Evolutionary conservation across 2,329 filamentous ascomycete genomes (phyloP), one percentile per base, ranked within the genome.

Genomic region (Xylaria sp.): DNA sequence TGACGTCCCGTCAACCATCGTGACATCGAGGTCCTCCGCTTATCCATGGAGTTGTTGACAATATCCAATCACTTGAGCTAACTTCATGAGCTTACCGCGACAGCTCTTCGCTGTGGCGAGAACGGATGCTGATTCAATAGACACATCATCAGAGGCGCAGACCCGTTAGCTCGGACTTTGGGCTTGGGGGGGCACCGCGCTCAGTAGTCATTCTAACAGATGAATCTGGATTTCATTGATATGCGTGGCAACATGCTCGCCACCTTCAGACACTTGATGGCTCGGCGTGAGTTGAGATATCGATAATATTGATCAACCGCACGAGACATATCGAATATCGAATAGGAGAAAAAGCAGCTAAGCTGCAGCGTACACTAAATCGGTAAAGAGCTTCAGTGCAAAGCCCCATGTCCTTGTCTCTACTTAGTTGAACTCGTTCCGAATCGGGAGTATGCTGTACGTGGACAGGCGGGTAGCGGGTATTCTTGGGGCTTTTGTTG

Each of bases 51-150:
- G 54, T 53, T 51, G 43, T 31, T 54, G 43, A 35, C n/a, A 23
- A 44, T 47, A 49, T 48, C 64, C 62, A 66, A 66, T 64, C 62
- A 46, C 29, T 41, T 53, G 21, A 17, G 37, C 54, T 49, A 29
- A 23, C 49, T 48, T 54, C 57, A 29, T 31, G 40, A 48, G 35
- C 41, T 52, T 63, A 60, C 60, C 56, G 44, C 52, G 47, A 51
- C 52, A 53, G 37, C 25, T 44, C 44, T 52, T 68, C 63, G 64
- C 51, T 60, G 61, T 69, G 62, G 59, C 65, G 57, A 64, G 49
- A 63, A 60, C 65, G 53, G 47, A n/a, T 53, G 41, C 47, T 43
- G 23, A 55, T 59, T 44, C 53, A 48, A 54, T 33, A 33, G 53
- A 60, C 19, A n/a, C 40, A 55, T 54, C 35, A 47, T 19, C 17